Conservation (phyloP, 176 grass and related monocot genomes). For the Neostapfia colusana region DNA sequence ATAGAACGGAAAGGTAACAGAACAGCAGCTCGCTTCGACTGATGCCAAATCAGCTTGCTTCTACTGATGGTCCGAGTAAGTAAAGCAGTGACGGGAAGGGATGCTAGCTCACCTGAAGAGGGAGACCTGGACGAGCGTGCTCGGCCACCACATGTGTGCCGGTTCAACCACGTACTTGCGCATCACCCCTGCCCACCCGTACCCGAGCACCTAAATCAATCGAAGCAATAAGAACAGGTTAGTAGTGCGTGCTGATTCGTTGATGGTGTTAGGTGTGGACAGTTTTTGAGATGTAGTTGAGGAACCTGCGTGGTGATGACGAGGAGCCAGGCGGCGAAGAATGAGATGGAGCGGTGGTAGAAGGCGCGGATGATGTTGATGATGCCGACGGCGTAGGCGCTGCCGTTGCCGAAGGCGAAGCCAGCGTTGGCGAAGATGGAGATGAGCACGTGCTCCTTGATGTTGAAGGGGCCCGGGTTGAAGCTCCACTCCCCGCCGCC, state of each 20-base stretch:
- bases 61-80: not conserved
- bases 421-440: slow-evolving; percentile 98
- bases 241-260: not conserved
- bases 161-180: slow-evolving; percentile 90
- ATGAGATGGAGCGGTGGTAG: slow-evolving; percentile 72
- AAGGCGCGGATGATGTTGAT: slow-evolving; percentile 76
- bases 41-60: too few species aligned
- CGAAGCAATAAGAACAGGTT: not conserved
- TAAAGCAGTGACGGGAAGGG: not conserved
- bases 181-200: slow-evolving; percentile 91
- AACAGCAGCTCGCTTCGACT: too few species aligned
- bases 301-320: slow-evolving; percentile 85
- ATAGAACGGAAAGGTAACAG: not conserved
- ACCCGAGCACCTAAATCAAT: slow-evolving; percentile 69
- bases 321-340: slow-evolving; percentile 66
- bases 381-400: slow-evolving; percentile 77
- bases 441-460: slow-evolving; percentile 99
- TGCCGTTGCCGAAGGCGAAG: slow-evolving; percentile 66
- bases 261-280: not conserved
- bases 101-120: slow-evolving; percentile 62
- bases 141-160: slow-evolving; percentile 96
- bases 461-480: slow-evolving; percentile 92
- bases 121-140: slow-evolving; percentile 88
- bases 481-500: slow-evolving; percentile 60
- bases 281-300: not conserved